phyloP scores from a whole-genome alignment of 257 asterid genomes.

The Gentiana macrophylla region DNA sequence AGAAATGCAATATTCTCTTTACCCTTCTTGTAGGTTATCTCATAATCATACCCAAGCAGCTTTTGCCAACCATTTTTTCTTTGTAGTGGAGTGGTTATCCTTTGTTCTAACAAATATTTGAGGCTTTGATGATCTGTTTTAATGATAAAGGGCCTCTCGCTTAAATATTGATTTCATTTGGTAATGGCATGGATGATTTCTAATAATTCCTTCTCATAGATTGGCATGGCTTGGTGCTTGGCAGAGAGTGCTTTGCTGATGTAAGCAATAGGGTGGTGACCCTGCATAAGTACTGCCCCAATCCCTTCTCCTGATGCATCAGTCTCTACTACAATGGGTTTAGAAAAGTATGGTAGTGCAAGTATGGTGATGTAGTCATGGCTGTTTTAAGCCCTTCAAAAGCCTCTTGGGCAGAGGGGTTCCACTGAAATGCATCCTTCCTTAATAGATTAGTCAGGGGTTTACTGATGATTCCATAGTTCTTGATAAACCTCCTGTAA shows the following conservation, averaged over 20 bases:
- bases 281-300: background rate
- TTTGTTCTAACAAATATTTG: background rate
- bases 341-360: background rate
- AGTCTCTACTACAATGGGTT: background rate
- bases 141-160: background rate
- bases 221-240: background rate
- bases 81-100: background rate
- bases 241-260: background rate
- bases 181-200: background rate
- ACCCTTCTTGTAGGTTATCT: too few species aligned
- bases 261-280: background rate
- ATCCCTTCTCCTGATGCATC: background rate
- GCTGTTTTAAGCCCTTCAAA: background rate
- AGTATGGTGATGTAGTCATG: background rate
- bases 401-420: background rate
- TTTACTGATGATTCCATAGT: background rate
- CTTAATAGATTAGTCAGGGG: background rate
- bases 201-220: background rate
- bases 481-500: background rate
- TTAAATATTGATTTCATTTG: slow-evolving; percentile 1
- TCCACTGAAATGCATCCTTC: slow-evolving; percentile 1
- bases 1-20: too few species aligned
- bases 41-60: too few species aligned
- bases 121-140: background rate
- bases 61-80: too few species aligned